Conservation (phyloP, 306 rosid species). For the Rosa persica region DNA sequence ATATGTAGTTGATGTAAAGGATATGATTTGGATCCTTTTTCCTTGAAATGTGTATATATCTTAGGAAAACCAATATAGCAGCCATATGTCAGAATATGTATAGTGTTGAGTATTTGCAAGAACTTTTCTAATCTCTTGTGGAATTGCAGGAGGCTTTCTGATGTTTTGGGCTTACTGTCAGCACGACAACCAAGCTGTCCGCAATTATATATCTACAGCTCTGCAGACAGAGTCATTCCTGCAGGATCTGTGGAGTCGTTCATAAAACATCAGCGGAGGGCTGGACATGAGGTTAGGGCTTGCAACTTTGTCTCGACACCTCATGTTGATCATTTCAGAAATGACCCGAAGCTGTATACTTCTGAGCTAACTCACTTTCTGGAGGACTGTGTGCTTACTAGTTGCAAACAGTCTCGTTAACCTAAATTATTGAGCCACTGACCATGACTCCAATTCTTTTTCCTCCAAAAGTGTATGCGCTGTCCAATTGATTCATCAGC, state of each 20-base stretch:
- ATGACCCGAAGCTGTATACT: slow-evolving; percentile 75
- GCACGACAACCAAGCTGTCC: slow-evolving; percentile 89
- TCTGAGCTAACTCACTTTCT: slow-evolving; percentile 79
- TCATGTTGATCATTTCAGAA: slow-evolving; percentile 95
- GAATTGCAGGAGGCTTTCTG: slow-evolving; percentile 83
- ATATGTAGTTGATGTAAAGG: not conserved
- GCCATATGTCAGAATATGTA: not conserved
- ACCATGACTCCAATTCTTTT: slow-evolving; percentile 21
- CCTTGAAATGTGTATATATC: not conserved
- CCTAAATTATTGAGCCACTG: slow-evolving; percentile 4
- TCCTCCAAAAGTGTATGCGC: slow-evolving; percentile 10
- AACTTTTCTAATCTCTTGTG: not conserved
- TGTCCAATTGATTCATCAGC: slow-evolving; percentile 32
- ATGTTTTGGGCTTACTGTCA: slow-evolving; percentile 65
- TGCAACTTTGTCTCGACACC: slow-evolving; percentile 93
- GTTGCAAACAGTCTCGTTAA: slow-evolving; percentile 44
- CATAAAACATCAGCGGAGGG: slow-evolving; percentile 66
- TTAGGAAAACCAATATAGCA: not conserved
- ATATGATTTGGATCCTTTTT: not conserved
- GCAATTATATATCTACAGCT: slow-evolving; percentile 84
- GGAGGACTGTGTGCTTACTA: slow-evolving; percentile 67
- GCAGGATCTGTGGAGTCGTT: slow-evolving; percentile 82
- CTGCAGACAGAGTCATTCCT: slow-evolving; percentile 92
- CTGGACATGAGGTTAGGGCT: slow-evolving; percentile 88
- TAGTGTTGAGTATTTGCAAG: not conserved